Conservation (phyloP, 1,284 basidiomycete genomes). For the Cryptococcus hybrid region DNA sequence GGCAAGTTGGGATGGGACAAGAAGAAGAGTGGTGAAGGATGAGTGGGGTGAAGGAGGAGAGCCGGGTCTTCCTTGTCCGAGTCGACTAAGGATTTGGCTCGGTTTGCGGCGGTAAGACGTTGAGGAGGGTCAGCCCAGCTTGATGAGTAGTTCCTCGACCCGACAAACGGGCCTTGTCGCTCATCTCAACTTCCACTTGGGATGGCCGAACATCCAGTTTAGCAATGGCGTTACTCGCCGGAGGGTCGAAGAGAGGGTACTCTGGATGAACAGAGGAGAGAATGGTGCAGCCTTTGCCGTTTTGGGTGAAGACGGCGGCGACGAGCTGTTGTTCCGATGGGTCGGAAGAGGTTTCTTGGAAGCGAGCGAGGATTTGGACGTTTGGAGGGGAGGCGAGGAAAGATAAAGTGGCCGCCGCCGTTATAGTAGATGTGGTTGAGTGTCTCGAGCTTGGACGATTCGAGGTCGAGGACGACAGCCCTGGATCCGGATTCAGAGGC, state of each 20-base stretch:
- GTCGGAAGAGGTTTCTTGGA: conserved; percentile 32
- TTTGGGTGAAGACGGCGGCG: conserved; percentile 56
- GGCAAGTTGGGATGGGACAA: conserved; percentile 42
- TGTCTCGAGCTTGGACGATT: conserved; percentile 18
- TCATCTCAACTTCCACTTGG: conserved; percentile 28
- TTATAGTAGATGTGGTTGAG: conserved; percentile 57
- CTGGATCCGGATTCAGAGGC: conserved; percentile 53
- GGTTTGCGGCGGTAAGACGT: too few species aligned
- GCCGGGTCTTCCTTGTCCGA: conserved; percentile 34
- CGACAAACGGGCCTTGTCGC: conserved; percentile 43
- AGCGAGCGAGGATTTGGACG: conserved; percentile 50
- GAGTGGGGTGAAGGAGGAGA: conserved; percentile 44
- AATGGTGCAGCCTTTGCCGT: conserved; percentile 61
- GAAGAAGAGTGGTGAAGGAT: conserved; percentile 47
- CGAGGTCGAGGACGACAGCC: conserved; percentile 45
- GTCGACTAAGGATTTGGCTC: too few species aligned
- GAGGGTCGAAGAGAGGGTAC: conserved; percentile 56
- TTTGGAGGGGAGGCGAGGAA: conserved; percentile 34
- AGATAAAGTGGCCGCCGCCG: conserved; percentile 56
- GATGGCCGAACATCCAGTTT: conserved; percentile 29
- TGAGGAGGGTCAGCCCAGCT: conserved; percentile 25
- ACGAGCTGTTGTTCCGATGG: conserved; percentile 37
- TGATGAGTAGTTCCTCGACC: conserved; percentile 32
- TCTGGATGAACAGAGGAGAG: conserved; percentile 67
- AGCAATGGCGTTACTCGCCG: conserved; percentile 49